phyloP scores from a whole-genome alignment of 129 eudicot species.

The Flaveria ramosissima region DNA sequence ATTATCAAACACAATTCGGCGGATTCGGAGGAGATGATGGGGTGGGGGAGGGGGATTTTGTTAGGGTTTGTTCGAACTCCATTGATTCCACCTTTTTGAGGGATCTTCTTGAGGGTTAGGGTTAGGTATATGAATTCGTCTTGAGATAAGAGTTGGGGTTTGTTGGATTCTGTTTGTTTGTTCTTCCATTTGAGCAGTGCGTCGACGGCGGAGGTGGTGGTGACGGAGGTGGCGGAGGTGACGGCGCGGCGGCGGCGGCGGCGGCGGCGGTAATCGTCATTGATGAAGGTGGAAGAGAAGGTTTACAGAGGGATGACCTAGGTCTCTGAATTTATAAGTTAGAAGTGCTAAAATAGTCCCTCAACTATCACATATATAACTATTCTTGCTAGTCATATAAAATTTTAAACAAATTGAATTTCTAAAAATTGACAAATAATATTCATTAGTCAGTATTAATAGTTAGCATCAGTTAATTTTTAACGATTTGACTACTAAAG shows the following conservation, averaged over 20 bases:
- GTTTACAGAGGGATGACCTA: neutral
- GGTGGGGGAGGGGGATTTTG: constrained; percentile 71
- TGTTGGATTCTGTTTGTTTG: constrained; percentile 39
- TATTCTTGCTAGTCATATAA: too few relatives aligned
- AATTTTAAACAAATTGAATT: too few relatives aligned
- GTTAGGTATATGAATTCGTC: constrained; percentile 70
- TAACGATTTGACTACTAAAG: too few relatives aligned
- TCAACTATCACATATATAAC: too few relatives aligned
- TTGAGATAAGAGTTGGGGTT: constrained; percentile 49
- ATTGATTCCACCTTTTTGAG: constrained; percentile 35
- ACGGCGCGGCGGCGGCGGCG: too few relatives aligned
- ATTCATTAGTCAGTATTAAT: too few relatives aligned
- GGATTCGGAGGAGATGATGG: constrained; percentile 38
- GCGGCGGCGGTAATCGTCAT: constrained; percentile 3
- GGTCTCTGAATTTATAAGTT: neutral
- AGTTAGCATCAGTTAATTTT: too few relatives aligned
- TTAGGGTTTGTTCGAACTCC: constrained; percentile 53
- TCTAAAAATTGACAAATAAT: too few relatives aligned
- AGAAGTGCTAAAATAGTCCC: neutral
- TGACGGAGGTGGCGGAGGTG: constrained; percentile 38
- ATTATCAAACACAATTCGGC: constrained; percentile 63
- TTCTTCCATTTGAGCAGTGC: constrained; percentile 67
- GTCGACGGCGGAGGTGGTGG: constrained; percentile 42
- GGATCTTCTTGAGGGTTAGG: constrained; percentile 80
- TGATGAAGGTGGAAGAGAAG: neutral